Base-by-base conservation (phyloP, 2,329 filamentous ascomycete species). In the Bertia moriformis region DNA sequence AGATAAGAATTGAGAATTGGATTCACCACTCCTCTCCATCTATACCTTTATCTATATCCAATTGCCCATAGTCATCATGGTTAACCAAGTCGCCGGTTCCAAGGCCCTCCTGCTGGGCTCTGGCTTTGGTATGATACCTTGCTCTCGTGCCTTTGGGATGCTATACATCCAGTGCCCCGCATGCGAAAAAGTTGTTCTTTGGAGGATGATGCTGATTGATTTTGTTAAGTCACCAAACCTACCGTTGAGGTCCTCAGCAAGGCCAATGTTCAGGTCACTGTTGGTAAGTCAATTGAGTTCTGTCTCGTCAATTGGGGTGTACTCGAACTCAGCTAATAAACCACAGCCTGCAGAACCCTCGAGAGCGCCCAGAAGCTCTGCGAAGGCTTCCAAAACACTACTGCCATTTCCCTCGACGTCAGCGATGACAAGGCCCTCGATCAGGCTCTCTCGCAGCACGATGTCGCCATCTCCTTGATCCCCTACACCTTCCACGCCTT, bases 401-500 rank as follows among this genome's bases (percentile, higher is more conserved):
- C 61, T 39, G 73, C 88, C 48, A 83, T 93, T 62, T 76, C 83
- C 41, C 76, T 96, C 56, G 86, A 96, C 56, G 89, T 94, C 48
- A 80, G 63, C 53, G 67, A 94, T 58, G 72, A 70, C 38, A 60
- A 68, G 42, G 86, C 83, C 22, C 77, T 96, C 42, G 87, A 95
- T 52, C 74, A 77, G 39, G 85, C 78, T 54, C 73, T 94, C 43
- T 77, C 70, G 54, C 77, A 93, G 69, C 71, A 83, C 57, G 83
- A 91, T 56, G 63, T 93, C 10, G 78, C 82, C 56, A 82, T 88
- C 58, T 75, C 67, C 54, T 60, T 96, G 61, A 94, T 96, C 51
- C 89, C 89, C 38, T 96, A 95, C 66, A 93, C 78, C 43, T 85
- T 77, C 72, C 87, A 93, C 61, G 83, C 81, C 36, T 69, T 72